A percentile compares a stretch with the other conserved stretches of the same genome.
Evolutionary conservation across 768 basidiomycete species (phyloP).

Genomic region (Tubosaeta brunneosetosa): DNA sequence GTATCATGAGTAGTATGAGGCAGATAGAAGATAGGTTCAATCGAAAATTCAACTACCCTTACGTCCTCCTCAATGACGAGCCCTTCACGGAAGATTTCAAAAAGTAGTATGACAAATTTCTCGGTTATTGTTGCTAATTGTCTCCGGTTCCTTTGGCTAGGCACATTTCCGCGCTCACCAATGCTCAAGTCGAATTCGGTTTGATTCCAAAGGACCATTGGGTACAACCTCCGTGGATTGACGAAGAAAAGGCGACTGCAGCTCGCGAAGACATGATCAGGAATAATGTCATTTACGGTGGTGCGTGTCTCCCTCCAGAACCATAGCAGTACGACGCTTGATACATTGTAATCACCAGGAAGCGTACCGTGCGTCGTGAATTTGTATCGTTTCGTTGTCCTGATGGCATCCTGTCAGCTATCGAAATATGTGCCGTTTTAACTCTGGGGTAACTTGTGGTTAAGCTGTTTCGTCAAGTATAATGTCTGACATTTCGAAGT

Average conservation of each 20-base stretch:
- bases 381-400: not conserved
- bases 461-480: not conserved
- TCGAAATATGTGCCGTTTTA: conserved; percentile 94
- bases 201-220: conserved; percentile 66
- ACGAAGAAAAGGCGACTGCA: conserved; percentile 59
- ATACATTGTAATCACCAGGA: conserved; percentile 35
- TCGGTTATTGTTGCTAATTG: conserved; percentile 3
- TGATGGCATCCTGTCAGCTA: conserved; percentile 44
- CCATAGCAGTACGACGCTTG: conserved; percentile 4
- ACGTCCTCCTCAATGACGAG: conserved; percentile 85
- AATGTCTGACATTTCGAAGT: conserved; percentile 36
- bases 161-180: conserved; percentile 29
- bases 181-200: conserved; percentile 46
- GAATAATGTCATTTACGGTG: conserved; percentile 63
- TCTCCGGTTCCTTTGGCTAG: conserved; percentile 14
- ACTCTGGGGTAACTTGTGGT: conserved; percentile 62
- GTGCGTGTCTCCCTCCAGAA: conserved; percentile 26
- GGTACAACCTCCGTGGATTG: conserved; percentile 74
- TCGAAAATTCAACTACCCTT: conserved; percentile 71
- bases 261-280: conserved; percentile 59
- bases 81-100: conserved; percentile 76
- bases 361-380: conserved; percentile 59
- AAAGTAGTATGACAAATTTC: conserved; percentile 41
- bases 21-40: conserved; percentile 90
- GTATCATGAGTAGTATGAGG: conserved; percentile 59